Percentiles rank a stretch among this genome's conserved stretches.
phyloP scores from a whole-genome alignment of 2,329 filamentous ascomycete species.

The Penicillium sp. region DNA sequence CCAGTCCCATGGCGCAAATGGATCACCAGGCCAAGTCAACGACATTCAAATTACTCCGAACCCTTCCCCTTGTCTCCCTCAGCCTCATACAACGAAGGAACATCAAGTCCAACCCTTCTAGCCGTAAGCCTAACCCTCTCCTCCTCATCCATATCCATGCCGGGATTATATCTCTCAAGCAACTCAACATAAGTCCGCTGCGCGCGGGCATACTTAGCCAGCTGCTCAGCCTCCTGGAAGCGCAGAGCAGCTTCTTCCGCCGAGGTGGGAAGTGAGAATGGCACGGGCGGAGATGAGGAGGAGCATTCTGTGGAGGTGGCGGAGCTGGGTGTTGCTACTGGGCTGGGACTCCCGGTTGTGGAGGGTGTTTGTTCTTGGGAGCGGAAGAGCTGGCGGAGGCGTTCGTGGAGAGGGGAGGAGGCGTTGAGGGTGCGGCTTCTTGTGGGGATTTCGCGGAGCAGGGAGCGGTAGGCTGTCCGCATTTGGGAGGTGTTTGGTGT shows the following conservation, averaged over 20 bases:
- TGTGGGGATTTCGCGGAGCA: conserved; percentile 81
- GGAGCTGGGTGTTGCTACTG: conserved; percentile 24
- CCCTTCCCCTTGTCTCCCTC: conserved; percentile 6
- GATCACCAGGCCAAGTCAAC: neutral
- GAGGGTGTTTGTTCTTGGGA: conserved; percentile 29
- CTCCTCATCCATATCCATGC: conserved; percentile 81
- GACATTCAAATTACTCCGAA: neutral
- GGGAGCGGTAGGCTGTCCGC: conserved; percentile 80
- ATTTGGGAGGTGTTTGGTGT: conserved; percentile 40
- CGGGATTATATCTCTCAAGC: conserved; percentile 90
- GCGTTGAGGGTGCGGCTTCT: conserved; percentile 59
- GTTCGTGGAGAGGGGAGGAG: conserved; percentile 69
- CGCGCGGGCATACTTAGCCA: conserved; percentile 76
- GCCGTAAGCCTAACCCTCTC: conserved; percentile 83
- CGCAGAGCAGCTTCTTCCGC: conserved; percentile 24
- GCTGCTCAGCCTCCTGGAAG: conserved; percentile 68
- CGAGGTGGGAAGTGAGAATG: conserved; percentile 16
- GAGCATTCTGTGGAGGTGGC: neutral
- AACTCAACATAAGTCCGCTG: conserved; percentile 81
- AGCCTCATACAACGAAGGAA: conserved; percentile 59
- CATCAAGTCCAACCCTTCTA: conserved; percentile 83
- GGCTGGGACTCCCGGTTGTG: conserved; percentile 13
- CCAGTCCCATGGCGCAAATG: neutral
- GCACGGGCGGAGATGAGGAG: neutral
- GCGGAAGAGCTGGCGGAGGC: conserved; percentile 66